Conservation (phyloP, 2,329 filamentous ascomycete genomes). For the Magnaporthiopsis incrustans region DNA sequence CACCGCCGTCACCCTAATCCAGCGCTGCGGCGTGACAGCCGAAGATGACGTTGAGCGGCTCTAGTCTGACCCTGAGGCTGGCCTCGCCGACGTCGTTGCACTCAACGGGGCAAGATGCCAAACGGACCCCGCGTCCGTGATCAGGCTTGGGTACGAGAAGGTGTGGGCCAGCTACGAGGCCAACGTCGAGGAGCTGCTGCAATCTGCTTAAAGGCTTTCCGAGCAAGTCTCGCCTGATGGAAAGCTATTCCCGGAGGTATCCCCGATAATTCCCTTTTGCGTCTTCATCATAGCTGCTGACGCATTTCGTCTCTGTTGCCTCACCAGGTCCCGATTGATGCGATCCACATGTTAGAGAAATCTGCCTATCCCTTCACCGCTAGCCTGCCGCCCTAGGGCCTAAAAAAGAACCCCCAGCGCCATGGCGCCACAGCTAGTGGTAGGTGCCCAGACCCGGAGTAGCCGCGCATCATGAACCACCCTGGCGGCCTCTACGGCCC, state of each 20-base stretch:
- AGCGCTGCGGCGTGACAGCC: constrained; percentile 3
- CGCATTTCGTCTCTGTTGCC: not conserved
- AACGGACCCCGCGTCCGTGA: not conserved
- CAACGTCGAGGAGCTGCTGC: constrained; percentile 15
- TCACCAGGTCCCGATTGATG: constrained; percentile 5
- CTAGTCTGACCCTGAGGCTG: constrained; percentile 1
- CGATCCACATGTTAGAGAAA: constrained; percentile 13
- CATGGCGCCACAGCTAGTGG: too few species aligned
- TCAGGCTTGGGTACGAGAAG: constrained; percentile 11
- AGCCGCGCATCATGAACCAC: too few species aligned
- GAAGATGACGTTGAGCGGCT: constrained; percentile 4
- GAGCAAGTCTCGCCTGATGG: constrained; percentile 10
- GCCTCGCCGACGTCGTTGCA: constrained; percentile 11
- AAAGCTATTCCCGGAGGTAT: not conserved
- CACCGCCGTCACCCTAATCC: not conserved
- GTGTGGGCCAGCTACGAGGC: constrained; percentile 13
- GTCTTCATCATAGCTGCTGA: not conserved
- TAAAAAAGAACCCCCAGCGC: not conserved
- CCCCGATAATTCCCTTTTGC: not conserved
- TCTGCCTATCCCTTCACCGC: constrained; percentile 14
- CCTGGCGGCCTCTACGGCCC: too few species aligned
- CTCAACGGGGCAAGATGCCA: constrained; percentile 10
- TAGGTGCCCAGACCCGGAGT: too few species aligned
- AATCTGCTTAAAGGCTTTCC: constrained; percentile 11
- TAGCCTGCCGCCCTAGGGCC: constrained; percentile 11